Evolutionary conservation across 2,329 filamentous ascomycete genomes (phyloP).

Genomic region (Pseudogymnoascus sp.): DNA sequence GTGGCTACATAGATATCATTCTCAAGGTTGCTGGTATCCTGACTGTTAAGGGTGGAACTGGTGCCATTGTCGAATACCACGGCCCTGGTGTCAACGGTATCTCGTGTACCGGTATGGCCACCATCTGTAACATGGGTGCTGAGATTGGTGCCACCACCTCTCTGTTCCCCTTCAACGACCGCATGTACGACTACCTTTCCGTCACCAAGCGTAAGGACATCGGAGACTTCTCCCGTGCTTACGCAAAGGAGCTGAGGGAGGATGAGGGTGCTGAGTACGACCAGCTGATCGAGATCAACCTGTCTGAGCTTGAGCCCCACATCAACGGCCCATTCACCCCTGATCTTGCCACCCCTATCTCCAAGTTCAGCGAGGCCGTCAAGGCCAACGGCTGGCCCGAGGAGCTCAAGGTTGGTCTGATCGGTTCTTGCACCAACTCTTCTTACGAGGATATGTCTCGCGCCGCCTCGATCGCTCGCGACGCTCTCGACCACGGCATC

Average conservation of each 20-base stretch:
- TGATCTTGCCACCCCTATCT: conserved; percentile 94
- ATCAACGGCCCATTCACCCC: conserved; percentile 99
- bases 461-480: conserved; percentile 81
- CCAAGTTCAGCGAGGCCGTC: conserved; percentile 91
- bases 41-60: conserved; percentile 96
- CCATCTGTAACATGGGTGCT: conserved; percentile 66
- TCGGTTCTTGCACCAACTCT: conserved; percentile 96
- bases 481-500: conserved; percentile 84
- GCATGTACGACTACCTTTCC: conserved; percentile 91
- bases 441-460: conserved; percentile 86
- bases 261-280: conserved; percentile 94
- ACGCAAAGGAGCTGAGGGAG: conserved; percentile 76
- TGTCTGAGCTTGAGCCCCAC: conserved; percentile 89
- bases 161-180: conserved; percentile 94
- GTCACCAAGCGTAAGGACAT: conserved; percentile 88
- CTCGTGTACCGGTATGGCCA: conserved; percentile 80
- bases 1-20: conserved; percentile 65
- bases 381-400: conserved; percentile 94
- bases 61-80: conserved; percentile 75
- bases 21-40: conserved; percentile 94
- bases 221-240: conserved; percentile 78
- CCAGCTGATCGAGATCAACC: conserved; percentile 91
- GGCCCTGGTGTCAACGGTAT: conserved; percentile 68
- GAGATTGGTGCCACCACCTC: conserved; percentile 84
- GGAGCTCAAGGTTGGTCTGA: conserved; percentile 92